phyloP scores from a whole-genome alignment of 208 protist genomes.

The Leishmania major region DNA sequence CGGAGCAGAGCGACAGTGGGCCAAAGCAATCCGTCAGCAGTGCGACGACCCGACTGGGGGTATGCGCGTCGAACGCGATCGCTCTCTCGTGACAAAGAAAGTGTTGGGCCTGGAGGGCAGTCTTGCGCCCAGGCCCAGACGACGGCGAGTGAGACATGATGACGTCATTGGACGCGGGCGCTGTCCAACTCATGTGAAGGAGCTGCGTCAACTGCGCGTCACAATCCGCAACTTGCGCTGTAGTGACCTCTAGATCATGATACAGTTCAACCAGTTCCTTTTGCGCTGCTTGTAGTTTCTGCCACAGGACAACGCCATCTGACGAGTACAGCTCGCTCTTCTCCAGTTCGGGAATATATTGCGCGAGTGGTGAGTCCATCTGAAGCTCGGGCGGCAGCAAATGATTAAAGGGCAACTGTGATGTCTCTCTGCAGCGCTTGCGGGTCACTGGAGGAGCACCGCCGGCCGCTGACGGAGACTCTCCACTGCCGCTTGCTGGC shows the following conservation, averaged over 20 bases:
- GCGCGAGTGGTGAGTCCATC: slow-evolving; percentile 59
- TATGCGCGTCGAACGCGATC: slow-evolving; percentile 24
- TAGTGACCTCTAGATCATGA: neutral
- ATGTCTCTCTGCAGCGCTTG: slow-evolving; percentile 10
- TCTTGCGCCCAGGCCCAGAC: neutral
- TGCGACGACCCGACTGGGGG: slow-evolving; percentile 23
- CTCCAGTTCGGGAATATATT: slow-evolving; percentile 31
- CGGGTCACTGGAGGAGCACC: neutral
- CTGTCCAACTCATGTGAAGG: neutral
- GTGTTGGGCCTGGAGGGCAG: slow-evolving; percentile 2
- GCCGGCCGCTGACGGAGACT: neutral
- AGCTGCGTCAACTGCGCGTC: slow-evolving; percentile 22
- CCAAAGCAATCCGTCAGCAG: slow-evolving; percentile 36
- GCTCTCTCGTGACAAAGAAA: slow-evolving; percentile 15
- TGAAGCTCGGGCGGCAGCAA: slow-evolving; percentile 58
- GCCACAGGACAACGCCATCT: slow-evolving; percentile 14
- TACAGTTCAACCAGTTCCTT: slow-evolving; percentile 11
- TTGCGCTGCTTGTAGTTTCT: slow-evolving; percentile 21
- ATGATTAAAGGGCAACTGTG: slow-evolving; percentile 68
- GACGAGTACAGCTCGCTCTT: neutral
- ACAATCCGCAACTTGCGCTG: neutral
- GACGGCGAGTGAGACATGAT: neutral
- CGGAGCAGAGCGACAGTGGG: slow-evolving; percentile 28
- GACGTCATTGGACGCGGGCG: no score
- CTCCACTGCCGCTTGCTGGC: neutral